Evolutionary conservation across 2,329 filamentous ascomycete species (phyloP), one percentile per base, ranked within the genome.

Genomic region (Chrysoporthe puriensis): DNA sequence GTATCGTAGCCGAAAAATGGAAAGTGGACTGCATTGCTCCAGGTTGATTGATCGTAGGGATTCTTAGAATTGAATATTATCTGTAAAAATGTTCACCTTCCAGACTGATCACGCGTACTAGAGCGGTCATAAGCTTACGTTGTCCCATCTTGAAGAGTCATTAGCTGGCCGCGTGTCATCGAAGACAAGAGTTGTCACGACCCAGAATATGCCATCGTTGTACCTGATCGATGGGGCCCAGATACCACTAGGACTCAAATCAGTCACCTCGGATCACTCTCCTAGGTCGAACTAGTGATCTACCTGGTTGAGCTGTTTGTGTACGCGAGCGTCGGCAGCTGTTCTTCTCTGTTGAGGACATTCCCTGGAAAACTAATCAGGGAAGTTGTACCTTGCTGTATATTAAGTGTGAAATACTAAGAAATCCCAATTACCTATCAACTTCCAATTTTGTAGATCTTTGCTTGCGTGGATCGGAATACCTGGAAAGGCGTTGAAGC

Each of bases 1-100:
- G 85, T 83, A 64, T 89, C 87, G 63, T 85, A 85, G 1, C 83
- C 83, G 9, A 79, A 76, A 56, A 84, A 83, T 14, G 82, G 77
- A 71, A 85, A 86, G 63, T 82, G 79, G 0, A 83, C 72, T 0
- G 85, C 80, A 63, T 84, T 77, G 0, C 79, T 80, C 84, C 85
- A 87, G 0, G 82, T 75, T 14, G 69, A 54, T 5, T 77, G 73
- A 50, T 82, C 74, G 70, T 78, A 85, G 0, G 81, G 80, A 63
- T 85, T 73, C 1, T 76, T 74, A 0, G 80, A 78, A 50, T 79
- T 79, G 74, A 85, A 84, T 61, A 85, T 80, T 56, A 83, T 69
- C 79, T 80, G 36, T 0, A 1, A n/a, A 6, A 62, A 11, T 13
- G 50, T 7, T 48, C 42, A 54, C 32, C 42, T 36, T 34, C 64